Base-by-base conservation (phyloP, 1,284 basidiomycete species). In the Rhodotorula sp. region DNA sequence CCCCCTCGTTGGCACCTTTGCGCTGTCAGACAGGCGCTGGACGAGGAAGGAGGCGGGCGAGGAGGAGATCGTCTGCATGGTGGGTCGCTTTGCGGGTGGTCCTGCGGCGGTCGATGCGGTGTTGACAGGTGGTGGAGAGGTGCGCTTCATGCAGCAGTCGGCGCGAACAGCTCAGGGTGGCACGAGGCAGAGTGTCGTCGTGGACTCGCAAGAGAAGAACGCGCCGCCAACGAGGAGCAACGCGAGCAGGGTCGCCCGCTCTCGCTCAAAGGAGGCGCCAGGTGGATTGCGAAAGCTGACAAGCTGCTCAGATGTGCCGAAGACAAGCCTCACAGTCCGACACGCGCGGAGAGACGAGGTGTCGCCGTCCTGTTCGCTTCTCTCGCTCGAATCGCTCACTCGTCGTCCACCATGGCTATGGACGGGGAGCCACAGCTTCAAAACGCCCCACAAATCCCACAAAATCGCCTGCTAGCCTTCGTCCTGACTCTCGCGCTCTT, bases 1-100 rank as follows among this genome's bases (percentile, higher is more conserved):
- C 1, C 95, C 95, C 67, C 92, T 86, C 19, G 91, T 94, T 0
- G 96, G 95, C 34, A 96, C 79, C 72, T 82, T 90, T 24, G 92
- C 96, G 76, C 88, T 89, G 20, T 88, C 86, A 2, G 90, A 90
- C 58, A 91, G 87, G 48, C 89, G 86, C 79, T 96, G 95, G 76
- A 99, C 88, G 72, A 93, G 86, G 27, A 98, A 87, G 20, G 75
- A 68, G 2, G 76, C 67, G 19, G 68, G 55, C 46, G 74, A 9
- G 32, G 64, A 20, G 27, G 55, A 27, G 58, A 34, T 53, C 13
- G 44, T 44, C 39, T 10, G 27, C 29, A 52, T 52, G 59, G n/a
- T 11, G 49, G n/a, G 49, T 11, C 27, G 49, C n/a, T 51, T 27
- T 15, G 49, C n/a, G 49, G 49, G 39, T 44, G 39, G 39, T 44